These are phyloP conservation scores for Calonectria naviculata DNA, from an alignment of 2,329 filamentous ascomycete genomes.

Conservation along the genomic window DNA sequence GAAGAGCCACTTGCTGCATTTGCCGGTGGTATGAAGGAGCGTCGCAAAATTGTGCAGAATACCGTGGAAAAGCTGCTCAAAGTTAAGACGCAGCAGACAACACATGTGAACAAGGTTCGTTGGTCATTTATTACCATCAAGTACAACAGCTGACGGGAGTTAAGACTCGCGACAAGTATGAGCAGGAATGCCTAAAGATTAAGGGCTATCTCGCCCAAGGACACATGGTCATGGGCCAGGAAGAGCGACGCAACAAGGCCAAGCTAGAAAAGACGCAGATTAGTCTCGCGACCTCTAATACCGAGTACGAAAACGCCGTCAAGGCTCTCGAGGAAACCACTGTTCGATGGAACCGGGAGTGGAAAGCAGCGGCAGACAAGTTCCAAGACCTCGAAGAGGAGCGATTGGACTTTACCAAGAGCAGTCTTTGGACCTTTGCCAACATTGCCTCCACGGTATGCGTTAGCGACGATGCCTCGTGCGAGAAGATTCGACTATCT, in stretches of 20 bases:
- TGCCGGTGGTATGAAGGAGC: constrained; percentile 93
- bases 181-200: constrained; percentile 98
- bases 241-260: constrained; percentile 98
- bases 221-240: constrained; percentile 99
- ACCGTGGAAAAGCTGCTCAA: constrained; percentile 96
- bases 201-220: constrained; percentile 98
- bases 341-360: constrained; percentile 95
- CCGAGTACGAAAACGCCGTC: constrained; percentile 92
- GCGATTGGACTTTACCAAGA: constrained; percentile 95
- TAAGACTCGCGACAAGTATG: constrained; percentile 90
- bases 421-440: constrained; percentile 96
- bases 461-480: constrained; percentile 95
- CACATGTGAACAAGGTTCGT: constrained; percentile 87
- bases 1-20: constrained; percentile 95
- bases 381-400: constrained; percentile 99
- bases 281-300: constrained; percentile 89
- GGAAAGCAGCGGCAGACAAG: constrained; percentile 98
- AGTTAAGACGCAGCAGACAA: constrained; percentile 90
- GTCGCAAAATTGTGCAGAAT: constrained; percentile 94
- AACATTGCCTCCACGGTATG: constrained; percentile 98
- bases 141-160: constrained; percentile 8
- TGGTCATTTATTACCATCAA: rapidly evolving
- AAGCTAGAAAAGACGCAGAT: constrained; percentile 99
- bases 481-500: constrained; percentile 94
- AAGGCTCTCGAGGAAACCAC: constrained; percentile 97